A percentile compares a stretch with the other conserved stretches of the same genome.
phyloP scores from a whole-genome alignment of 805 yeast species.

The Metschnikowia matae region DNA sequence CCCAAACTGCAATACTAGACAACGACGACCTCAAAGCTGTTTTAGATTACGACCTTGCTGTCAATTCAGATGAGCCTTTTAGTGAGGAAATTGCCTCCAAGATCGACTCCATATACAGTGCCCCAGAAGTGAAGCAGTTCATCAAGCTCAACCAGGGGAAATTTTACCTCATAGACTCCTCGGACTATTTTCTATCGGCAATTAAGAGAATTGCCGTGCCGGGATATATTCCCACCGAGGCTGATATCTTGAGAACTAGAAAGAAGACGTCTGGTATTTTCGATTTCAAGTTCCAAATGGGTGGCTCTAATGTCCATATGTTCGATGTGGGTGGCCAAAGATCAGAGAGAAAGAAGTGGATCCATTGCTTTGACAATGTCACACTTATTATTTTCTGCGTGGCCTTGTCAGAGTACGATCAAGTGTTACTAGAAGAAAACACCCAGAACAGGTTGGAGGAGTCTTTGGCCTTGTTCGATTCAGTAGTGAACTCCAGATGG shows the following conservation, averaged over 20 bases:
- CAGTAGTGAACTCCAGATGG: slow-evolving; percentile 91
- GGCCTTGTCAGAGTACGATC: slow-evolving; percentile 88
- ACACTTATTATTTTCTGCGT: slow-evolving; percentile 88
- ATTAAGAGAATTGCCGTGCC: slow-evolving; percentile 55
- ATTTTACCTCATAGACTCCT: slow-evolving; percentile 83
- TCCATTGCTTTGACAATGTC: slow-evolving; percentile 92
- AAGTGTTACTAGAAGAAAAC: slow-evolving; percentile 56
- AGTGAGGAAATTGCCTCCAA: slow-evolving; percentile 46
- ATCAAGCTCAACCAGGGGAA: slow-evolving; percentile 58
- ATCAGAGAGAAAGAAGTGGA: slow-evolving; percentile 95
- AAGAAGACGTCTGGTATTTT: slow-evolving; percentile 91
- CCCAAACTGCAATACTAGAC: slow-evolving; percentile 20
- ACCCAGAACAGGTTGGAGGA: slow-evolving; percentile 27
- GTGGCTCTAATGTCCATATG: slow-evolving; percentile 46
- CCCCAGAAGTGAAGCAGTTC: slow-evolving; percentile 53
- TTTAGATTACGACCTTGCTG: slow-evolving; percentile 44
- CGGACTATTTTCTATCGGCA: slow-evolving; percentile 69
- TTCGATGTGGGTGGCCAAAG: slow-evolving; percentile 94
- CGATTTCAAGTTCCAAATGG: slow-evolving; percentile 76
- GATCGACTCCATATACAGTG: slow-evolving; percentile 52
- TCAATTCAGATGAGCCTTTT: slow-evolving; percentile 51
- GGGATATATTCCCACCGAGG: slow-evolving; percentile 65
- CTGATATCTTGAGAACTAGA: slow-evolving; percentile 81
- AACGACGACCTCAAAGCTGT: slow-evolving; percentile 42
- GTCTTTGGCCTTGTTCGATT: slow-evolving; percentile 78